These are phyloP conservation scores for Diatrype stigma DNA, from an alignment of 2,329 filamentous ascomycete species.

Conservation along the genomic window DNA sequence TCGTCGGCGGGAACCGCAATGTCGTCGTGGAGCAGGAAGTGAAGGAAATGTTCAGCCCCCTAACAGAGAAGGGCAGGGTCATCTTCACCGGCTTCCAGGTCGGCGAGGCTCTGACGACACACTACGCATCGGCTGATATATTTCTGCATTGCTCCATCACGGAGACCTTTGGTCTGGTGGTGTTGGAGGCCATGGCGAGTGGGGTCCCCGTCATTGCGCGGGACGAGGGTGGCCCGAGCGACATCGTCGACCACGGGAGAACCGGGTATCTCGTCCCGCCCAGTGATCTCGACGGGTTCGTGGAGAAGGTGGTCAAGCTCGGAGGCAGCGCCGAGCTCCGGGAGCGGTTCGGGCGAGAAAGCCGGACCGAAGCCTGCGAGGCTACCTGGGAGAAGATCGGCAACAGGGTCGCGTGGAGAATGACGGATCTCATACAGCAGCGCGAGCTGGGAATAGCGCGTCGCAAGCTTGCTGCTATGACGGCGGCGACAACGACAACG, in stretches of 20 bases:
- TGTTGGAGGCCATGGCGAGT: slow-evolving; percentile 67
- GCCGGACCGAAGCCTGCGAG: slow-evolving; percentile 54
- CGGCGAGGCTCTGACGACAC: slow-evolving; percentile 56
- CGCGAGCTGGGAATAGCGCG: slow-evolving; percentile 30
- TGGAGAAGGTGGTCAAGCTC: slow-evolving; percentile 47
- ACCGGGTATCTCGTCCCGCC: slow-evolving; percentile 60
- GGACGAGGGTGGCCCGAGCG: slow-evolving; percentile 65
- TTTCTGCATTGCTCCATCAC: slow-evolving; percentile 69
- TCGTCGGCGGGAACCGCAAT: slow-evolving; percentile 67
- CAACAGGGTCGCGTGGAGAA: slow-evolving; percentile 63
- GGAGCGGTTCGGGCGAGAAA: slow-evolving; percentile 39
- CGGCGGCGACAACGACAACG: background rate
- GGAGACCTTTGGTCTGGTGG: slow-evolving; percentile 68
- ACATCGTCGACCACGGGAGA: slow-evolving; percentile 56
- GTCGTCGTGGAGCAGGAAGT: slow-evolving; percentile 58
- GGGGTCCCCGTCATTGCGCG: slow-evolving; percentile 65
- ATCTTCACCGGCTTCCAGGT: slow-evolving; percentile 64
- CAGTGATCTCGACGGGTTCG: slow-evolving; percentile 55
- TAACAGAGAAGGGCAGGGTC: slow-evolving; percentile 48
- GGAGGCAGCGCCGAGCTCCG: slow-evolving; percentile 42
- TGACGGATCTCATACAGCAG: slow-evolving; percentile 50
- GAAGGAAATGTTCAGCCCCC: slow-evolving; percentile 51
- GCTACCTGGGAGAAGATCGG: slow-evolving; percentile 71
- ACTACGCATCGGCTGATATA: slow-evolving; percentile 65
- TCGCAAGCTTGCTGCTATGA: slow-evolving; percentile 21